These are phyloP conservation scores for Trichosporon coremiiforme DNA, from an alignment of 1,284 basidiomycete species.

Conservation along the genomic window DNA sequence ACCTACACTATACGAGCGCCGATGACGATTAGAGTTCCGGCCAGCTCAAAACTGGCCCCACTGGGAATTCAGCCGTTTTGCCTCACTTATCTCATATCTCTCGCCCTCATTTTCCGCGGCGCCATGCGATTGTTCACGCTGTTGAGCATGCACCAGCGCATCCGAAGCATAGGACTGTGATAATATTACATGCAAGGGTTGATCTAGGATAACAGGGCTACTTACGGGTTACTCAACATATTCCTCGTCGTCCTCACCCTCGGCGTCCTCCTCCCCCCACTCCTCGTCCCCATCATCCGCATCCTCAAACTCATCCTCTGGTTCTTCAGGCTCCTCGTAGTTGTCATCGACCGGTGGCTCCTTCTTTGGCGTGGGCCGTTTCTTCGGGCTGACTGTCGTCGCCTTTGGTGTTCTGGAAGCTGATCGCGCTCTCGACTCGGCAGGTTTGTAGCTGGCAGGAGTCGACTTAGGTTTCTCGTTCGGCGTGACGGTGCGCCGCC, in stretches of 20 bases:
- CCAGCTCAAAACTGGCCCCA: not conserved
- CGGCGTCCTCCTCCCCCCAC: slow-evolving; percentile 4
- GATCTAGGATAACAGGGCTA: not conserved
- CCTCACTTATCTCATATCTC: not conserved
- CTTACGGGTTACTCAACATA: not conserved
- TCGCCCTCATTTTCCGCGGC: too few species aligned
- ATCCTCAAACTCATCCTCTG: not conserved
- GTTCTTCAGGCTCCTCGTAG: not conserved
- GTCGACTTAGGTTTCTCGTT: not conserved
- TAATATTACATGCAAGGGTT: slow-evolving; percentile 15
- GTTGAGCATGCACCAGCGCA: not conserved
- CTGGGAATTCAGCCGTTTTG: not conserved
- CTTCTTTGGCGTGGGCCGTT: slow-evolving; percentile 6
- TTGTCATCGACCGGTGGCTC: not conserved
- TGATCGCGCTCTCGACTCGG: not conserved
- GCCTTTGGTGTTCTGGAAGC: not conserved
- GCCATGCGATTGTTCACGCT: too few species aligned
- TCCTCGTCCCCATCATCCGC: slow-evolving; percentile 5
- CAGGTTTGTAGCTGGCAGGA: not conserved
- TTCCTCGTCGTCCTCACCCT: slow-evolving; percentile 19
- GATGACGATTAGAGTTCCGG: not conserved
- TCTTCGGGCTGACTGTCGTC: not conserved
- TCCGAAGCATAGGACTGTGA: not conserved
- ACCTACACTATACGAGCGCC: slow-evolving; percentile 17
- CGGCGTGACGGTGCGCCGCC: slow-evolving; percentile 7